phyloP scores from a whole-genome alignment of 2,329 filamentous ascomycete species.

The Claviceps pusilla region DNA sequence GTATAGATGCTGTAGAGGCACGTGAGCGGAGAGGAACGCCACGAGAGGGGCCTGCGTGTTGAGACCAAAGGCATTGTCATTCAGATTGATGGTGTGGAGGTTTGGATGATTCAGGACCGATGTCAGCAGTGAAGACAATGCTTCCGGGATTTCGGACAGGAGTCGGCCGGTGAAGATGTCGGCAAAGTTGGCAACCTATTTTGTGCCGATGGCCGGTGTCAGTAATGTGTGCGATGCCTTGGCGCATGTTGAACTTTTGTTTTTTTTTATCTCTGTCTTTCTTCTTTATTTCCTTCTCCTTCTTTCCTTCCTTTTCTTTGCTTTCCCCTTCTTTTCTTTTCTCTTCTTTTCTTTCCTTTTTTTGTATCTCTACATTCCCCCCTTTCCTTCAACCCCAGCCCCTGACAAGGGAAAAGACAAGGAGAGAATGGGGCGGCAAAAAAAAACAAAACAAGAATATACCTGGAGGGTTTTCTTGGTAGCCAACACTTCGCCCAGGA shows the following conservation, averaged over 20 bases:
- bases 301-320: neutral
- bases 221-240: neutral
- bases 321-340: neutral
- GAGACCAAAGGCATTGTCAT: slow-evolving; percentile 94
- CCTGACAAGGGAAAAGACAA: too few species aligned
- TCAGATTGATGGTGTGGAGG: slow-evolving; percentile 84
- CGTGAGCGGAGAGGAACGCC: slow-evolving; percentile 76
- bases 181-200: slow-evolving; percentile 67
- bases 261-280: too few species aligned
- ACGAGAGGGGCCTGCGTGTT: slow-evolving; percentile 89
- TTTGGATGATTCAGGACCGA: slow-evolving; percentile 74
- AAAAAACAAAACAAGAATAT: slow-evolving; percentile 11
- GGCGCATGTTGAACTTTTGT: neutral
- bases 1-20: slow-evolving; percentile 82
- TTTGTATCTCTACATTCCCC: too few species aligned
- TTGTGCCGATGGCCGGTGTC: neutral
- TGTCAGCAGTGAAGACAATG: slow-evolving; percentile 70
- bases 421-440: too few species aligned
- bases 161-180: slow-evolving; percentile 96
- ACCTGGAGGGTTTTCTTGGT: slow-evolving; percentile 74
- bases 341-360: neutral
- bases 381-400: neutral
- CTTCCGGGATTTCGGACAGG: slow-evolving; percentile 82
- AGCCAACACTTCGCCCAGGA: slow-evolving; percentile 66
- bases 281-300: neutral